Conservation (phyloP, 352 stramenopile genomes). For the Globisporangium irregulare region DNA sequence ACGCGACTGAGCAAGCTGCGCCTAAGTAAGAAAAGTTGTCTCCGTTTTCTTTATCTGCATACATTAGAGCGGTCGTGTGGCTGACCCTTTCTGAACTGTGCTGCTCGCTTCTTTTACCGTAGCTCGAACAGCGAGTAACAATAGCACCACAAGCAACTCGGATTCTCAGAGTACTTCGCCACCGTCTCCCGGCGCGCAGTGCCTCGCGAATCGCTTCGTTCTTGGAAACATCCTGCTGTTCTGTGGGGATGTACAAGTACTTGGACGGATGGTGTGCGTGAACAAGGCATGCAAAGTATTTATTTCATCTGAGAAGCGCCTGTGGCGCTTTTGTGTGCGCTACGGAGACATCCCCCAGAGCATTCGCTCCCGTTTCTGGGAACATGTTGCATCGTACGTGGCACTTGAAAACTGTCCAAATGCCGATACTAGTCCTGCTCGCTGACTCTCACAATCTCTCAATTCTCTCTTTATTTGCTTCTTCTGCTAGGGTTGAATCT, state of each 20-base stretch:
- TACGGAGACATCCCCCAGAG: slow-evolving; percentile 58
- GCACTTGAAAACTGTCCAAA: not conserved
- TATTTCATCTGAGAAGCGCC: slow-evolving; percentile 50
- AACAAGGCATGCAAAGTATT: slow-evolving; percentile 60
- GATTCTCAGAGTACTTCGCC: slow-evolving; percentile 1
- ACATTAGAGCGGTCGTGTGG: not conserved
- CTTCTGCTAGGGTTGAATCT: slow-evolving; percentile 20
- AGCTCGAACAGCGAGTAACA: slow-evolving; percentile 23
- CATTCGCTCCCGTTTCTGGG: slow-evolving; percentile 75
- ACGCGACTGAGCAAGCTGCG: slow-evolving; percentile 34
- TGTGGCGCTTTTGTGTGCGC: slow-evolving; percentile 85
- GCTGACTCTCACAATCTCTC: not conserved
- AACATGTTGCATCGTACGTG: slow-evolving; percentile 42
- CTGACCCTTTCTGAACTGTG: not conserved
- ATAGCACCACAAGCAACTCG: slow-evolving; percentile 16
- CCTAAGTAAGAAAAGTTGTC: slow-evolving; percentile 32
- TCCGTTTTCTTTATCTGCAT: not conserved
- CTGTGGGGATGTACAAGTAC: slow-evolving; percentile 48
- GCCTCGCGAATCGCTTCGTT: slow-evolving; percentile 58
- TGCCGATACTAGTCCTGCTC: not conserved
- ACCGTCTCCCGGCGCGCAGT: slow-evolving; percentile 29
- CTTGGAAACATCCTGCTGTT: slow-evolving; percentile 76
- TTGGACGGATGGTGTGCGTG: slow-evolving; percentile 46
- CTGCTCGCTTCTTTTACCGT: not conserved
- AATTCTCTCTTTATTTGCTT: not conserved